phyloP scores from a whole-genome alignment of 108 stramenopile species.

The Craspedostauros australis region DNA sequence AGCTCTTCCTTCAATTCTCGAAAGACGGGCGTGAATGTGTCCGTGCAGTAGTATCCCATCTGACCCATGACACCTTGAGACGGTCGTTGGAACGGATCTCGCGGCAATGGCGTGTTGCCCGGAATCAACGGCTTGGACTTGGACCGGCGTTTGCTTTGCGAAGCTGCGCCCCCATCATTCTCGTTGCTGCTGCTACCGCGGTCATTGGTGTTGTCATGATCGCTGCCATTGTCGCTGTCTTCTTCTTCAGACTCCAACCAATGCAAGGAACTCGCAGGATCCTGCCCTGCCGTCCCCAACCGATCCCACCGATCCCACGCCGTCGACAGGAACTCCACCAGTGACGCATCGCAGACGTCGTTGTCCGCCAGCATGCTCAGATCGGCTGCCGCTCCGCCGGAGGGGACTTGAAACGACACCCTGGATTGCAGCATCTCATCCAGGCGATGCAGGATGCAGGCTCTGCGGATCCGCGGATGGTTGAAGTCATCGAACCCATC shows the following conservation, averaged over 20 bases:
- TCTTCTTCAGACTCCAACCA: too few relatives aligned
- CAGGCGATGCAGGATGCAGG: constrained; percentile 33
- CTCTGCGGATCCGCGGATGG: constrained; percentile 58
- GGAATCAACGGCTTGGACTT: constrained; percentile 37
- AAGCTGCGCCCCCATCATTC: neutral
- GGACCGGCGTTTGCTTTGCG: too few relatives aligned
- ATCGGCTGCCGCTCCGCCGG: neutral
- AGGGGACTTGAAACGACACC: constrained; percentile 4
- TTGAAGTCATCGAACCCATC: constrained; percentile 59
- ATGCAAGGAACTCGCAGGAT: constrained; percentile 6
- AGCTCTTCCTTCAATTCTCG: constrained; percentile 41
- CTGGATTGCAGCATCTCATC: neutral
- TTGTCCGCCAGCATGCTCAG: constrained; percentile 9
- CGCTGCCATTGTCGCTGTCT: neutral
- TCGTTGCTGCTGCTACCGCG: neutral
- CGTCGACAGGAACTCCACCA: constrained; percentile 34
- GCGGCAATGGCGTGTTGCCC: constrained; percentile 24
- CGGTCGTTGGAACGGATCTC: constrained; percentile 41
- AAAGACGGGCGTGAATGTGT: constrained; percentile 61
- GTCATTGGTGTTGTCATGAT: neutral
- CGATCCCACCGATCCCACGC: constrained; percentile 40
- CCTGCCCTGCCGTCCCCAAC: constrained; percentile 24
- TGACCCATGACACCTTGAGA: constrained; percentile 67
- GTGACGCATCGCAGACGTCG: constrained; percentile 10
- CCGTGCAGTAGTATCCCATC: constrained; percentile 74